phyloP scores from a whole-genome alignment of 257 asterid species.

The Ajuga chamaepitys region DNA sequence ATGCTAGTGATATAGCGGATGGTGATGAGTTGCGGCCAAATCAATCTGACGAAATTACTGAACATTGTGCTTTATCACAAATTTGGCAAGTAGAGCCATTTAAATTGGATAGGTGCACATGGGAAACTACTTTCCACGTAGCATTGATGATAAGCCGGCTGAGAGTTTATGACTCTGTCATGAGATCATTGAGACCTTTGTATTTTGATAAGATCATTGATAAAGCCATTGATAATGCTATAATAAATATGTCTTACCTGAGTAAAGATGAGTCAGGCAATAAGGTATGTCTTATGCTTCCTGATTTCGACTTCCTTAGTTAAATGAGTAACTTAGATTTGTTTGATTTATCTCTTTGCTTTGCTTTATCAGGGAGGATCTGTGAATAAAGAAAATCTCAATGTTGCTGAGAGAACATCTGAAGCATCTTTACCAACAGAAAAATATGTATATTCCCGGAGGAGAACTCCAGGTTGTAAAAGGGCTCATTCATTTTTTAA shows the following conservation, averaged over 20 bases:
- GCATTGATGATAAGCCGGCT: slow-evolving; percentile 56
- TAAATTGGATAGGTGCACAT: slow-evolving; percentile 25
- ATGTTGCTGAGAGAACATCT: slow-evolving; percentile 27
- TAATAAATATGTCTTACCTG: slow-evolving; percentile 15
- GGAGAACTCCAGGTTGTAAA: slow-evolving; percentile 41
- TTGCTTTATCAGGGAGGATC: slow-evolving; percentile 32
- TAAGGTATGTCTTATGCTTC: slow-evolving; percentile 33
- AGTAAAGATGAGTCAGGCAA: slow-evolving; percentile 30
- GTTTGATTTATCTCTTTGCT: background rate
- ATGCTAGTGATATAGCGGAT: slow-evolving; percentile 25
- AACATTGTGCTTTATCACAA: slow-evolving; percentile 34
- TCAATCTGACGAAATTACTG: slow-evolving; percentile 29
- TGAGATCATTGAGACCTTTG: slow-evolving; percentile 38
- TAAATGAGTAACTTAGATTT: background rate
- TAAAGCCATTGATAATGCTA: slow-evolving; percentile 32
- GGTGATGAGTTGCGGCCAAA: slow-evolving; percentile 57
- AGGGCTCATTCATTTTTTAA: slow-evolving; percentile 32
- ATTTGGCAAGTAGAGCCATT: slow-evolving; percentile 20
- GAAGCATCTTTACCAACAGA: slow-evolving; percentile 35
- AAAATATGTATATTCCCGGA: slow-evolving; percentile 50
- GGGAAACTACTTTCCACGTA: slow-evolving; percentile 40
- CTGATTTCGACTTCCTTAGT: slow-evolving; percentile 13
- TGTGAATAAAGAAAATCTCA: slow-evolving; percentile 23
- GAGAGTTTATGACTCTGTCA: slow-evolving; percentile 53
- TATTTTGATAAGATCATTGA: slow-evolving; percentile 41